Evolutionary conservation across 257 asterid genomes (phyloP).

Genomic region (Vinca minor): DNA sequence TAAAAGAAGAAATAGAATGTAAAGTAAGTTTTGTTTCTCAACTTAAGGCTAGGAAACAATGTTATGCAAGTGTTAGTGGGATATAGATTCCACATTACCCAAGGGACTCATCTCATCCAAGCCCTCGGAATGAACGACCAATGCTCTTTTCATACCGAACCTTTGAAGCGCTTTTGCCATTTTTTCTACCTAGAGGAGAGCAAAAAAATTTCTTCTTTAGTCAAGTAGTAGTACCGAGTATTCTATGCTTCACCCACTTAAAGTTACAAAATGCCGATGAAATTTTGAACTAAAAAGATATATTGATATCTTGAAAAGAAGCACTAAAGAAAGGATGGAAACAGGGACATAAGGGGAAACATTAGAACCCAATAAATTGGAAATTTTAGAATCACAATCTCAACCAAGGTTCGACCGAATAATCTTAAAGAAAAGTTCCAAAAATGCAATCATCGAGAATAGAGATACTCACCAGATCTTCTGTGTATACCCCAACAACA

Average conservation of each 20-base stretch:
- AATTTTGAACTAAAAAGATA: background rate
- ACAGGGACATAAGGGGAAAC: too few species aligned
- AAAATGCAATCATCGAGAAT: background rate
- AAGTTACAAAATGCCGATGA: background rate
- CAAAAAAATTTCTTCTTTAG: background rate
- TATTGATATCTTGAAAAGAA: background rate
- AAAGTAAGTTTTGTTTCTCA: background rate
- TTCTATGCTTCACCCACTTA: background rate
- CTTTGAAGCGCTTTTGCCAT: conserved; percentile 73
- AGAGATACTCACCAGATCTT: conserved; percentile 42
- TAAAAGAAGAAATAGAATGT: conserved; percentile 16
- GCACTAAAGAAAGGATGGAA: background rate
- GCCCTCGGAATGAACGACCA: conserved; percentile 79
- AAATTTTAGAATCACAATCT: too few species aligned
- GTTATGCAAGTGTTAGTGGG: too few species aligned
- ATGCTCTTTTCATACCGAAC: conserved; percentile 72
- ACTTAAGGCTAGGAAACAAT: background rate
- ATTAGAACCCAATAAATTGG: too few species aligned
- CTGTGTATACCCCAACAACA: conserved; percentile 71
- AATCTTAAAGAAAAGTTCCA: too few species aligned
- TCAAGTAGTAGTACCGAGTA: background rate
- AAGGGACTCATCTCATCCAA: conserved; percentile 90
- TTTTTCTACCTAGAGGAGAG: conserved; percentile 42
- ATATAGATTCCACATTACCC: conserved; percentile 36
- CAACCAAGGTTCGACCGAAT: too few species aligned